Evolutionary conservation across 306 rosid species (phyloP).

Genomic region (Potentilla sterilis): DNA sequence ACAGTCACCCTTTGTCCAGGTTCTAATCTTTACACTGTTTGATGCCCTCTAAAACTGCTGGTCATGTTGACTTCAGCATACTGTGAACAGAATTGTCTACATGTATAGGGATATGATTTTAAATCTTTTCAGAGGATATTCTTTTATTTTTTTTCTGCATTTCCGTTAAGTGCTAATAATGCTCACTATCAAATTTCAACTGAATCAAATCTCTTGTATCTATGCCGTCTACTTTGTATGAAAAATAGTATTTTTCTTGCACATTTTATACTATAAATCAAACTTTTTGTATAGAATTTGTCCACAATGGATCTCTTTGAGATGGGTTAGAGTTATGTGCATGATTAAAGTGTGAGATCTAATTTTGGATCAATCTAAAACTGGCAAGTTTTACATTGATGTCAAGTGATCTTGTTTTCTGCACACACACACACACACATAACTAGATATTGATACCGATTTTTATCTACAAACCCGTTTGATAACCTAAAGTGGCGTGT

Average conservation of each 20-base stretch:
- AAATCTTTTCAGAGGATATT: neutral
- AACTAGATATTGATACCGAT: neutral
- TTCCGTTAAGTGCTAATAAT: neutral
- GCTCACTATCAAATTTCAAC: neutral
- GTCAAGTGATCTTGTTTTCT: neutral
- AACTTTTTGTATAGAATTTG: neutral
- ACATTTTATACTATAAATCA: neutral
- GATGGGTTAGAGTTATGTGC: neutral
- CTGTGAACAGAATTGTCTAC: neutral
- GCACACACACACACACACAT: neutral
- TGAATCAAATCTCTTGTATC: neutral
- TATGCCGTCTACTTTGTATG: neutral
- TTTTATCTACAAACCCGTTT: neutral
- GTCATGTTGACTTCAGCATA: neutral
- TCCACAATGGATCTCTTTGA: neutral
- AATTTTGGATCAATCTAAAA: neutral
- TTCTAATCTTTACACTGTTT: constrained; percentile 11
- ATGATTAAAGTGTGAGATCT: neutral
- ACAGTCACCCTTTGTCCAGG: constrained; percentile 96
- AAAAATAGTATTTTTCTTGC: neutral
- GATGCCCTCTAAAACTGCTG: neutral
- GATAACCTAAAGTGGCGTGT: neutral
- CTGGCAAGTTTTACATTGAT: neutral
- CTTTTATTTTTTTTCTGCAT: neutral
- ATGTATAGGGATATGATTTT: neutral